These are phyloP conservation scores for Coprinopsis marcescibilis DNA, from an alignment of 768 basidiomycete genomes.

Conservation along the genomic window DNA sequence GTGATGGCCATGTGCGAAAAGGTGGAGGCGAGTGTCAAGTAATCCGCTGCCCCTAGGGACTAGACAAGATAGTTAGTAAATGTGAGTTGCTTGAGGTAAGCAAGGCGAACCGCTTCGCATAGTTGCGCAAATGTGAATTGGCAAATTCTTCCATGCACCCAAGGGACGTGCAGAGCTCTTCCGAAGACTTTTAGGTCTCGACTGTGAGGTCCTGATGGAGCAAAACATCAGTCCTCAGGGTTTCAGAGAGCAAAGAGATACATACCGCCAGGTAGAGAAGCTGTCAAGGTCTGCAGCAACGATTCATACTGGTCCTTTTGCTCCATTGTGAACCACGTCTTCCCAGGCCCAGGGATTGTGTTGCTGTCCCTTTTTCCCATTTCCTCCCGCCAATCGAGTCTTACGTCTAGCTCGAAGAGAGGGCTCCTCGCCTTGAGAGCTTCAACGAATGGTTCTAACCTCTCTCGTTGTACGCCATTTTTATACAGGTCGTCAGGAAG, in stretches of 20 bases:
- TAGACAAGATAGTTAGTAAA: background rate
- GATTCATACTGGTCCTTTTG: constrained; percentile 4
- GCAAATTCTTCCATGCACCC: constrained; percentile 32
- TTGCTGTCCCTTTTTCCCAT: constrained; percentile 10
- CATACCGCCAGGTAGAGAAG: background rate
- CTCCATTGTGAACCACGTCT: constrained; percentile 27
- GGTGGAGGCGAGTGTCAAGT: constrained; percentile 44
- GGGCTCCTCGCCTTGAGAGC: constrained; percentile 50
- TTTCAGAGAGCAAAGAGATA: background rate
- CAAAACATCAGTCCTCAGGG: background rate
- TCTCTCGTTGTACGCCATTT: constrained; percentile 51
- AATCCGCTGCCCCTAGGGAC: constrained; percentile 52
- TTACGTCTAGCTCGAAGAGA: constrained; percentile 37
- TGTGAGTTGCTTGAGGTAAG: background rate
- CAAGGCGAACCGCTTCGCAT: constrained; percentile 31
- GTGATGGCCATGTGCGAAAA: constrained; percentile 33
- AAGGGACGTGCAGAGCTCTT: constrained; percentile 37
- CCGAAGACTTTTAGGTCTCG: constrained; percentile 42
- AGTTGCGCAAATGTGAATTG: constrained; percentile 46
- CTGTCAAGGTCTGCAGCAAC: background rate
- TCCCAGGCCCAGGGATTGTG: no score
- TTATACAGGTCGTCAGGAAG: constrained; percentile 51
- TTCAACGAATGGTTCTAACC: constrained; percentile 51
- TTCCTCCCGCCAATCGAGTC: constrained; percentile 40
- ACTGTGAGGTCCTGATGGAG: constrained; percentile 15